phyloP scores from a whole-genome alignment of 257 asterid genomes.

The Rhazya stricta region DNA sequence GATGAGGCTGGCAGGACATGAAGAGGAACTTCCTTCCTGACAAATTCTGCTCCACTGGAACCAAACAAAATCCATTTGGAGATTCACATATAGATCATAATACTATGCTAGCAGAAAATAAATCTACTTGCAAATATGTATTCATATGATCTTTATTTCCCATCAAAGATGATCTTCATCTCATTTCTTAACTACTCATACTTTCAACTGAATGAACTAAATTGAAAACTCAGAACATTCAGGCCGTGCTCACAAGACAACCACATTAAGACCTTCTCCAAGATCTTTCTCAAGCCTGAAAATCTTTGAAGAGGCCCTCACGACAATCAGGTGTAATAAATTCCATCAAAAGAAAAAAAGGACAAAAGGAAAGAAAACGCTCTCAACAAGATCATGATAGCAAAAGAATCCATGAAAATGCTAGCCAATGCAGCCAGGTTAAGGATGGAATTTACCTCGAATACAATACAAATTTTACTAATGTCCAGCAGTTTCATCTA shows the following conservation, averaged over 20 bases:
- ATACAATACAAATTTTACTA: neutral
- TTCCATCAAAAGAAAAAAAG: neutral
- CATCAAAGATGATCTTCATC: neutral
- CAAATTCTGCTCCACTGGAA: conserved; percentile 93
- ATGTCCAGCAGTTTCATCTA: neutral
- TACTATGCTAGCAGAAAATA: neutral
- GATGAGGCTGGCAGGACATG: conserved; percentile 63
- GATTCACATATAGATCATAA: neutral
- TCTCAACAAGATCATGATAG: neutral
- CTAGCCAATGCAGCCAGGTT: neutral
- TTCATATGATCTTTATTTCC: neutral
- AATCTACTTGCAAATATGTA: neutral
- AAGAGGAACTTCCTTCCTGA: conserved; percentile 91
- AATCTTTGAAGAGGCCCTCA: neutral
- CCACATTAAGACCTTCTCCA: neutral
- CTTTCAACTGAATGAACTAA: neutral
- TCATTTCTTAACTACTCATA: neutral
- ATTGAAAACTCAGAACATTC: neutral
- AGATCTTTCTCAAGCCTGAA: neutral
- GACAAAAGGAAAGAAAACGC: neutral
- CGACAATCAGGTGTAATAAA: neutral
- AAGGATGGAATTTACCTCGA: neutral
- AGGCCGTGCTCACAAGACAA: neutral
- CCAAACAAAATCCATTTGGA: conserved; percentile 22
- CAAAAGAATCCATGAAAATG: neutral